A percentile compares a stretch with the other conserved stretches of the same genome.
phyloP scores from a whole-genome alignment of 2,329 filamentous ascomycete species.

The Diaporthe capsici region DNA sequence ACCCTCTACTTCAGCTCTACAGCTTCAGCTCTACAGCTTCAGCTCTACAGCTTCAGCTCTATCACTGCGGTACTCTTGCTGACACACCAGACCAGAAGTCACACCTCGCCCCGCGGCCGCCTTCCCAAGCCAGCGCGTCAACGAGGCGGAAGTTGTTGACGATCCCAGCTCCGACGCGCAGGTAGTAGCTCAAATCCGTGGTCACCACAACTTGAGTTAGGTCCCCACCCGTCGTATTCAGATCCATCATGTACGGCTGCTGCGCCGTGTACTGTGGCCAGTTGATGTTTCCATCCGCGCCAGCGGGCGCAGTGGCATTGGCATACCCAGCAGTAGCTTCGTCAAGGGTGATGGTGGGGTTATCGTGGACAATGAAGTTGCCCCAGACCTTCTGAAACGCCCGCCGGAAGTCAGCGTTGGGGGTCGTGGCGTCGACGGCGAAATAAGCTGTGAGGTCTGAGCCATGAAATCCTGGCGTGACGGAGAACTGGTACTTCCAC shows the following conservation, averaged over 20 bases:
- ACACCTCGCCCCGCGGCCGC: not conserved
- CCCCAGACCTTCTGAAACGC: conserved; percentile 59
- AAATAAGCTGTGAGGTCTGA: conserved; percentile 54
- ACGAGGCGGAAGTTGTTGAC: conserved; percentile 46
- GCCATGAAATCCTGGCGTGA: conserved; percentile 52
- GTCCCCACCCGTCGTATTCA: conserved; percentile 59
- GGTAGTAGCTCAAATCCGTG: conserved; percentile 46
- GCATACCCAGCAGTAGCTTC: conserved; percentile 47
- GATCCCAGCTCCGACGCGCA: conserved; percentile 45
- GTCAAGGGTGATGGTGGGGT: conserved; percentile 54
- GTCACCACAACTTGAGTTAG: conserved; percentile 44
- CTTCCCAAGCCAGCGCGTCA: conserved; percentile 6
- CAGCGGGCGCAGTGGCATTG: conserved; percentile 12
- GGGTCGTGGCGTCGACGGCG: conserved; percentile 47
- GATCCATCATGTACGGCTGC: conserved; percentile 56
- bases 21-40: too few relatives aligned
- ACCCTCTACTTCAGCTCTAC: too few relatives aligned
- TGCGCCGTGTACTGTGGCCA: conserved; percentile 30
- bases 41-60: too few relatives aligned
- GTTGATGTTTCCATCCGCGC: not conserved
- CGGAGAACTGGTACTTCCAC: conserved; percentile 60
- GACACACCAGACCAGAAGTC: not conserved
- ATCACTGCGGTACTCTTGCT: conserved; percentile 6
- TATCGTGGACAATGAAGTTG: conserved; percentile 57
- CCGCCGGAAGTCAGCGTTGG: conserved; percentile 51